Conservation (phyloP, 176 grass and related monocot species). For the Triticum urartu region DNA sequence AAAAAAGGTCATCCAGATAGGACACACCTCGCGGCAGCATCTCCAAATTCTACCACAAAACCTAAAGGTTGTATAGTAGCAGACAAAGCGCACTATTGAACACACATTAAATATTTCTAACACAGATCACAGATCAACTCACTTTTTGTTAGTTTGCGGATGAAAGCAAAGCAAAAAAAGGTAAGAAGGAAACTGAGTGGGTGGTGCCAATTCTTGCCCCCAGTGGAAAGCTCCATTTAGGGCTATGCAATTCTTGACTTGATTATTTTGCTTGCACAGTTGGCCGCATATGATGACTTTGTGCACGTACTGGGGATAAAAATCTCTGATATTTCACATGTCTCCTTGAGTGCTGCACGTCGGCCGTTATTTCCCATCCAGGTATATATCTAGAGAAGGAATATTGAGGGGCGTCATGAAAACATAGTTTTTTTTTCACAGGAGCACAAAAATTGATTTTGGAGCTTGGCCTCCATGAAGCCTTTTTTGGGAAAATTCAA, state of each 20-base stretch:
- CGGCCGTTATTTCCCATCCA: background rate
- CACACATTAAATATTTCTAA: too few species aligned
- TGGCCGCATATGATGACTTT: background rate
- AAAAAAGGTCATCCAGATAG: too few species aligned
- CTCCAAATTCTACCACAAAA: too few species aligned
- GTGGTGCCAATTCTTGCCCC: background rate
- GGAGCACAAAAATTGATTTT: too few species aligned
- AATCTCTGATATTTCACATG: background rate
- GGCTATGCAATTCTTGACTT: background rate
- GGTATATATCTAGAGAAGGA: background rate
- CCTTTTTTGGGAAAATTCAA: too few species aligned
- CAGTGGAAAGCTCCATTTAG: background rate
- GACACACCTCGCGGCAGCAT: too few species aligned
- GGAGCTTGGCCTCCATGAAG: too few species aligned
- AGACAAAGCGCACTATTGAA: too few species aligned
- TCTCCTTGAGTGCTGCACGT: background rate
- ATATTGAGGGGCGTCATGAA: too few species aligned
- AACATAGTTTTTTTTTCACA: too few species aligned
- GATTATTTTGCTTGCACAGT: background rate
- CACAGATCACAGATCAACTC: too few species aligned
- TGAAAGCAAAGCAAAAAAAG: background rate
- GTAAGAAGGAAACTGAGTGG: background rate
- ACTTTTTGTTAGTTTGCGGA: background rate
- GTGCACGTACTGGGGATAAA: background rate
- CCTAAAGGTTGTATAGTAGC: too few species aligned